Evolutionary conservation across 2,329 filamentous ascomycete species (phyloP).

Genomic region (Harringtonia lauricola): DNA sequence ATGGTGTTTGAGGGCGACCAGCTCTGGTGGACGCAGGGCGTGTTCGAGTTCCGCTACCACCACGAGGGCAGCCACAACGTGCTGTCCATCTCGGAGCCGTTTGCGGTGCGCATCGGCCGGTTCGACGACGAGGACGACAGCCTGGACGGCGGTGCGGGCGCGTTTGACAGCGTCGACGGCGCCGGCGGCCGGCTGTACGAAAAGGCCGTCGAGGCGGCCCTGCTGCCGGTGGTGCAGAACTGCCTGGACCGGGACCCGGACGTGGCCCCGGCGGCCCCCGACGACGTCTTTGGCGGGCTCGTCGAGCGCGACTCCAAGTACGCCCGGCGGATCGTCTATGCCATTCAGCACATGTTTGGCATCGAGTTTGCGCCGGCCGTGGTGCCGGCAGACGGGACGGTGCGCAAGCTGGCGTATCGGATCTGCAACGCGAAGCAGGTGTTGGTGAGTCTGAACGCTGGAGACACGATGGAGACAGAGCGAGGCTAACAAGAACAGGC

Average conservation of each 20-base stretch:
- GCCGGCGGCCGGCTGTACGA: slow-evolving; percentile 45
- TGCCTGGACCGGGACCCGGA: slow-evolving; percentile 89
- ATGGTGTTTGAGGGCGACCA: slow-evolving; percentile 86
- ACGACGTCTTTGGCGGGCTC: slow-evolving; percentile 74
- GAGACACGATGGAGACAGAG: background rate
- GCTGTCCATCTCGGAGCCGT: slow-evolving; percentile 87
- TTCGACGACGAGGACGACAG: slow-evolving; percentile 65
- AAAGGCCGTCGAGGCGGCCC: slow-evolving; percentile 59
- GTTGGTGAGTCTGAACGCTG: slow-evolving; percentile 47
- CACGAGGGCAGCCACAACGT: slow-evolving; percentile 87
- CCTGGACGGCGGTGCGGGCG: slow-evolving; percentile 24
- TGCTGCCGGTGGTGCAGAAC: slow-evolving; percentile 78
- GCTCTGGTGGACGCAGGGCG: slow-evolving; percentile 92
- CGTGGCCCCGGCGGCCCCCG: slow-evolving; percentile 68
- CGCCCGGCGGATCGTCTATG: slow-evolving; percentile 81
- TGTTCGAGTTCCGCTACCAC: slow-evolving; percentile 96
- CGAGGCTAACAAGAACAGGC: slow-evolving; percentile 39
- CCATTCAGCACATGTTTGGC: slow-evolving; percentile 92
- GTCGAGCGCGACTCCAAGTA: slow-evolving; percentile 86
- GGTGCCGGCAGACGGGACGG: slow-evolving; percentile 82
- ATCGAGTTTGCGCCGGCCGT: slow-evolving; percentile 91
- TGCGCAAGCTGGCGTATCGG: slow-evolving; percentile 84
- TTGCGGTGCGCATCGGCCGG: slow-evolving; percentile 74
- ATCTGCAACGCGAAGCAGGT: slow-evolving; percentile 95
- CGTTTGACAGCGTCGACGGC: background rate